Evolutionary conservation across 106 monocot species (phyloP), one percentile per base, ranked within the genome.

Genomic region (Dendrobium officinale): DNA sequence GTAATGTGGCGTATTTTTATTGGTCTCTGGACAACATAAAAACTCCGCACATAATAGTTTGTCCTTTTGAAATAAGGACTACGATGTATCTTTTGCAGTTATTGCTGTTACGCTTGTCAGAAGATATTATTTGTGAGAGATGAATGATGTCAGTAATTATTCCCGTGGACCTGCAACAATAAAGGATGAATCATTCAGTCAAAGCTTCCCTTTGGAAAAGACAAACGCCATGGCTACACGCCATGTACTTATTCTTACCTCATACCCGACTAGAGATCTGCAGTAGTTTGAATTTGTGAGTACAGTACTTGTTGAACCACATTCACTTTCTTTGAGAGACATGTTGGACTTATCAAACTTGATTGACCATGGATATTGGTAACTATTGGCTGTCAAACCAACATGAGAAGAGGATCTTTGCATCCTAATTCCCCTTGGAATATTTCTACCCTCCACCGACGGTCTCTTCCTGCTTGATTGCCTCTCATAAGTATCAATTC

Each of bases 261-360:
- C 82, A 44, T 76, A 77, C 22, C 73, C 77, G 31, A 59, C 33
- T 20, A 77, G 42, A 77, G 82, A 82, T 75, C 89, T 82, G 84
- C 89, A 87, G 47, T 88, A 84, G 49, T 82, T 89, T 49, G 80
- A 67, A 67, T 84, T 79, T 3, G 88, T 92, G 18, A 88, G 84
- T 11, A 88, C 56, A n/a, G 85, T 83, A 84, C 83, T 86, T 9
- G 86, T 81, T n/a, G 90, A 90, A 16, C 86, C 90, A 73, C 88
- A 93, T 74, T 93, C 88, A 61, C 88, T 93, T 31, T 86, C 90
- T 67, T 86, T 88, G 74, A 85, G 74, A 18, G 90, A 90, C 41
- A 83, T 55, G 75, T 81, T 90, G 42, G 90, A 86, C 80, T 70
- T 86, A 29, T 88, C 86, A 6, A 92, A 86, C 56, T 92, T 92